Base-by-base conservation (phyloP, 176 grass and related monocot species). In the Musa beccarii region DNA sequence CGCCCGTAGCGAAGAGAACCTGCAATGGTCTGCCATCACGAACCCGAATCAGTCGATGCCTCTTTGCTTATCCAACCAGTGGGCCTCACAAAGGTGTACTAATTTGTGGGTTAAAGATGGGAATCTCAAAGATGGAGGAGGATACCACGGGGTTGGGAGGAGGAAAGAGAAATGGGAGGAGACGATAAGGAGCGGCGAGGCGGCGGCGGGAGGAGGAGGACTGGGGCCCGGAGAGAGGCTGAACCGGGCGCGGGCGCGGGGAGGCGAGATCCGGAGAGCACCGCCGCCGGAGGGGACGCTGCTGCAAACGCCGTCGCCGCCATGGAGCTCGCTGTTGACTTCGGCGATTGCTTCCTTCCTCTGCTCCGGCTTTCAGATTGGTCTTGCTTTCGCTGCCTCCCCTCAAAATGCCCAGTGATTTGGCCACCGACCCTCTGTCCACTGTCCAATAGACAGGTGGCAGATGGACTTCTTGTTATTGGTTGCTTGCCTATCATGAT, bases 291-390 rank as follows among this genome's bases (percentile, higher is more conserved):
- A 56, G 21, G 29, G 2, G 53, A 84, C 54, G 95, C 86, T 78
- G 88, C 80, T 74, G 84, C 89, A 86, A 83, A 94, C 76, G 90
- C 86, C 85, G 88, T 83, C 50, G 80, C 63, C 54, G 84, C 88
- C 51, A 84, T 86, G 61, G 68, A 59, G 73, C 28, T 69, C 55
- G 59, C 71, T 76, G 51, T 74, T 79, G 68, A 14, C 67, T 28
- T n/a, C 24, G 11, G 75, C 70, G 20, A 49, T 12, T 11, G 34
- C 4, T 43, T 43, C n/a, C 19, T 72, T 78, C 51, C 64, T 10
- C 16, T 74, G 59, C 76, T 53, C 69, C 51, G 51, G 11, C 59
- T 54, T 55, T 56, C 51, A 73, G 3, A 25, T 59, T 15, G 1
- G 15, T 63, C 9, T 24, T 63, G 5, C 21, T 25, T 22, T 19